Base-by-base conservation (phyloP, 768 basidiomycete genomes). In the Mycena crocata region DNA sequence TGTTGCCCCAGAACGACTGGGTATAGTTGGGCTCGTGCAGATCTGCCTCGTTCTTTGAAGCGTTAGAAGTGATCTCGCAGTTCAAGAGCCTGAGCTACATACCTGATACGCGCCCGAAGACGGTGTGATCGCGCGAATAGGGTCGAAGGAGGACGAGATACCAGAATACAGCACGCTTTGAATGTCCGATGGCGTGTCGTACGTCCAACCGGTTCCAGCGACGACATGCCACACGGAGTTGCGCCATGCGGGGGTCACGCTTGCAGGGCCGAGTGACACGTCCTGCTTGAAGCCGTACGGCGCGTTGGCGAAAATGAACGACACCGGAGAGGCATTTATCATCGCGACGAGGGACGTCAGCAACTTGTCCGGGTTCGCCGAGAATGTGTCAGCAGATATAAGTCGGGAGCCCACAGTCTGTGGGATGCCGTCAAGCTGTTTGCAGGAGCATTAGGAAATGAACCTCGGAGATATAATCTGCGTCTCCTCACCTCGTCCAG, bases 181-280 rank as follows among this genome's bases (percentile, higher is more conserved):
- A 46, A 46, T 28, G 5, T 46, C 45, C 23, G 24, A 3, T 2
- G 45, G 45, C 8, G 45, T 37, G 23, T 54, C 26, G 35, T 37
- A 54, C 7, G 34, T 39, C 52, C 52, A 54, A 6, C 34, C 37
- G 35, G 34, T 39, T 19, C 34, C 52, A 19, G 37, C 24, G 9
- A 37, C 30, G 12, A 54, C n/a, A 26, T 54, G 52, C 52, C 52
- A 54, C 7, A 54, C 23, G 3, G 52, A 13, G 12, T 35, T 26
- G 35, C 37, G 37, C 52, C 52, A 54, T 28, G 52, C 52, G 10
- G 52, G 52, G 34, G 52, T 54, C 21, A 54, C 52, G 35, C 52
- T 54, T 14, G 45, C 12, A 28, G 45, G 45, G 2, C 45, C 45
- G 5, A 46, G 45, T 7, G 45, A 46, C 2, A 21, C 45, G 24